These are phyloP conservation scores for Abortiporus biennis DNA, from an alignment of 1,284 basidiomycete genomes.

Conservation along the genomic window DNA sequence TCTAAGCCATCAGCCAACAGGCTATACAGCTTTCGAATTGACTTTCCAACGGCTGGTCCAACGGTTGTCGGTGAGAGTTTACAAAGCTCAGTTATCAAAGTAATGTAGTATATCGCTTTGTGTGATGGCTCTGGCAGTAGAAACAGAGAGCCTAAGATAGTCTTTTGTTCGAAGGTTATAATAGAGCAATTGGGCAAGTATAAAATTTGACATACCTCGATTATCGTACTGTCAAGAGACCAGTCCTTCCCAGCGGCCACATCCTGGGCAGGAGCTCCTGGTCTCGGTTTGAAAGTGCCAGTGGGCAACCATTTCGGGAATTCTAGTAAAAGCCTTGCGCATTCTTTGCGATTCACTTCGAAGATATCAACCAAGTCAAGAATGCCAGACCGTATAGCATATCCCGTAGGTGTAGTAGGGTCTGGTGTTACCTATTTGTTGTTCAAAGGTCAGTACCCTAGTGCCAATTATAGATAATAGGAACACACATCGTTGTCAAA, in stretches of 20 bases:
- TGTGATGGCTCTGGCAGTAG: constrained; percentile 74
- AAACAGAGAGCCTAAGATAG: constrained; percentile 72
- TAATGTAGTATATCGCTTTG: constrained; percentile 82
- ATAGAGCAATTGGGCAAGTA: too few relatives aligned
- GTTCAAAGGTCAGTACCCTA: neutral
- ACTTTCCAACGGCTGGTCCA: constrained; percentile 94
- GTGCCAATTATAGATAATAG: constrained; percentile 2
- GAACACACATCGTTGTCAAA: constrained; percentile 73
- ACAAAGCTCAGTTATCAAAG: constrained; percentile 90
- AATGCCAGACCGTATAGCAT: constrained; percentile 73
- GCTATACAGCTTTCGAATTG: constrained; percentile 82
- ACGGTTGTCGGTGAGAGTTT: constrained; percentile 88
- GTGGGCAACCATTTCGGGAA: constrained; percentile 81
- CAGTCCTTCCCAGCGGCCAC: constrained; percentile 56
- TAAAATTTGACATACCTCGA: constrained; percentile 49
- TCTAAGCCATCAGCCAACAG: constrained; percentile 80
- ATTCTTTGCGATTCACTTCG: constrained; percentile 96
- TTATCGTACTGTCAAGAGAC: constrained; percentile 75
- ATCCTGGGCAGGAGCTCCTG: constrained; percentile 46
- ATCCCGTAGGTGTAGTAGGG: constrained; percentile 68
- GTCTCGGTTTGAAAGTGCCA: constrained; percentile 80
- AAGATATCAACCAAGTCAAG: constrained; percentile 89
- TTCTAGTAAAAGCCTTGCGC: constrained; percentile 81
- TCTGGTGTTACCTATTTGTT: constrained; percentile 66
- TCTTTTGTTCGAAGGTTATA: constrained; percentile 41